A percentile compares a stretch with the other conserved stretches of the same genome.
phyloP scores from a whole-genome alignment of 1,284 basidiomycete genomes.

The Puccinia hordei region DNA sequence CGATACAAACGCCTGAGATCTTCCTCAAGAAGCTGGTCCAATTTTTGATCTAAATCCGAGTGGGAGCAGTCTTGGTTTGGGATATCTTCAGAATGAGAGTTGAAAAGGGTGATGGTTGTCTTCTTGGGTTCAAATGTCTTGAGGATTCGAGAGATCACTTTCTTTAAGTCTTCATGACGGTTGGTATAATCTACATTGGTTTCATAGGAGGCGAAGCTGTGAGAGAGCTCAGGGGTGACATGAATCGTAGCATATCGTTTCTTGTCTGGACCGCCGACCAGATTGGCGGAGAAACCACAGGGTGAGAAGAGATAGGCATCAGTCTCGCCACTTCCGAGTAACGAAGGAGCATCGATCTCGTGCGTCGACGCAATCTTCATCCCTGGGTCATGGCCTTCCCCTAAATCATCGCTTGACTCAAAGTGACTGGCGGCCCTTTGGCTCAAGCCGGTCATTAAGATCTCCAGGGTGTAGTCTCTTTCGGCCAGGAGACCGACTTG shows the following conservation, averaged over 20 bases:
- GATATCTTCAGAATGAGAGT: conserved; percentile 66
- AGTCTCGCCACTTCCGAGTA: conserved; percentile 73
- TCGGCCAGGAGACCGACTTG: conserved; percentile 55
- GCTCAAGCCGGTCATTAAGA: conserved; percentile 94
- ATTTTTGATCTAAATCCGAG: neutral
- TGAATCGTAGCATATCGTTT: conserved; percentile 98
- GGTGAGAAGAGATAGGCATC: conserved; percentile 94
- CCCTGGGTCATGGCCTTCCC: conserved; percentile 68
- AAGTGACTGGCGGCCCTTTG: conserved; percentile 63
- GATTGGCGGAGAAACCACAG: conserved; percentile 96
- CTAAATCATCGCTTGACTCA: conserved; percentile 53
- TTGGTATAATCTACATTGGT: conserved; percentile 83
- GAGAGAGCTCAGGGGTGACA: conserved; percentile 95
- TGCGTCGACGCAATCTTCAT: conserved; percentile 70
- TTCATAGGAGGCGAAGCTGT: conserved; percentile 97
- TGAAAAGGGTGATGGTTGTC: conserved; percentile 86
- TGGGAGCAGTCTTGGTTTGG: neutral
- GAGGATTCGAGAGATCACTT: conserved; percentile 86
- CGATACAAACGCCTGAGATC: neutral
- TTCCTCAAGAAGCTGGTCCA: neutral
- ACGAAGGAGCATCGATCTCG: conserved; percentile 83
- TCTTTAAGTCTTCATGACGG: conserved; percentile 64
- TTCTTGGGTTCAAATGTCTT: conserved; percentile 87
- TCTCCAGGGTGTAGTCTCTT: conserved; percentile 91
- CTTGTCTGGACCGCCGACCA: conserved; percentile 70